These are phyloP conservation scores for Ganoderma resinaceum DNA, from an alignment of 1,284 basidiomycete genomes.

Conservation along the genomic window DNA sequence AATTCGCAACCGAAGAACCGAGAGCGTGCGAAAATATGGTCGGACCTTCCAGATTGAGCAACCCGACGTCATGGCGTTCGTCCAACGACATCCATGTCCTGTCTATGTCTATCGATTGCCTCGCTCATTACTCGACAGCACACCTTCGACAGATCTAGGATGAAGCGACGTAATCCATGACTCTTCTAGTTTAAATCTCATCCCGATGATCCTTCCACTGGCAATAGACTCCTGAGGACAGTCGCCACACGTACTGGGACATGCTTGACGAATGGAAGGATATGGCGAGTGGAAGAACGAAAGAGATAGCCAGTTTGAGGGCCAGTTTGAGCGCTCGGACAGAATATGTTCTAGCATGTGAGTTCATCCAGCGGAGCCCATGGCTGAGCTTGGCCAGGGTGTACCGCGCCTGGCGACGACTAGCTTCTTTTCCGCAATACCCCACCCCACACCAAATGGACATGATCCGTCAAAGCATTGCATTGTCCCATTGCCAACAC, in stretches of 20 bases:
- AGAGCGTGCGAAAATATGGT: neutral
- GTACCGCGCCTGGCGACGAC: neutral
- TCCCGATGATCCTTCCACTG: too few species aligned
- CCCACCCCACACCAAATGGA: neutral
- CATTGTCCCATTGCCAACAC: neutral
- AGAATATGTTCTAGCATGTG: neutral
- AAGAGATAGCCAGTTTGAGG: neutral
- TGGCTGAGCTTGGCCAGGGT: neutral
- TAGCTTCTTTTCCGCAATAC: neutral
- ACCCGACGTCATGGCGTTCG: neutral
- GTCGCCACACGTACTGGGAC: neutral
- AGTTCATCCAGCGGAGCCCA: neutral
- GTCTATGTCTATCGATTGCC: neutral
- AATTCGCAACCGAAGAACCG: neutral
- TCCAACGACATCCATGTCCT: neutral
- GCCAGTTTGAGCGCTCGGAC: neutral
- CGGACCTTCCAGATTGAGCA: neutral
- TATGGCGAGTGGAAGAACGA: neutral
- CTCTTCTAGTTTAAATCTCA: too few species aligned
- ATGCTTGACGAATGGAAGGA: neutral
- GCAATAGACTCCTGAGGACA: too few species aligned
- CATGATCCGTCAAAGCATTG: neutral
- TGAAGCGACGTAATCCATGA: too few species aligned
- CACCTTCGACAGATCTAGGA: neutral
- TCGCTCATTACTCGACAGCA: neutral